Evolutionary conservation across 495 filamentous ascomycete species (phyloP), one percentile per base, ranked within the genome.

Genomic region (Chaetomium cochliodes): DNA sequence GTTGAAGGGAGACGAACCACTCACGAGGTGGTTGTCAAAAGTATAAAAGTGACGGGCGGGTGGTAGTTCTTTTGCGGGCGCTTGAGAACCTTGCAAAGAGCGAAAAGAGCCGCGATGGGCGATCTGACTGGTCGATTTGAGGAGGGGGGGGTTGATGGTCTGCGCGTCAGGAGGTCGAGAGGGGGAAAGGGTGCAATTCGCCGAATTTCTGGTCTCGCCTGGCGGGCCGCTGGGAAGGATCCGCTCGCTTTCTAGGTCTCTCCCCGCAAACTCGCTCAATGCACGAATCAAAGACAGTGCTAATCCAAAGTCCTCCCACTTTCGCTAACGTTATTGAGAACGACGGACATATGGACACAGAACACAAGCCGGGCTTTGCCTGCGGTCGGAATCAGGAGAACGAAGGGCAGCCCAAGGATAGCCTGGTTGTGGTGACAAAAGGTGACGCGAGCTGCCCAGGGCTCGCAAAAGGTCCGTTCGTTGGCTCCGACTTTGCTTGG

Each of bases 101-200:
- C 52, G 61, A 68, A 61, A 49, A 67, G 56, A 60, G 53, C 52
- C 63, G 71, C 71, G 66, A 70, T 70, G 62, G 65, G 60, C 53
- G 67, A 72, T 67, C 51, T 74, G 66, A 74, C 69, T 75, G 71
- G 74, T 67, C 30, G 69, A 3, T 44, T 44, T 15, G 41, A 4
- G 13, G 41, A 16, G 13, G 46, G 39, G 26, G 62, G 46, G 49
- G 46, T 18, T 30, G 54, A 63, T 65, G 63, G 72, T 72, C 64
- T 72, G 71, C 71, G 67, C 68, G 73, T 71, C 67, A 64, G 66
- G 66, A 67, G 65, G 65, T 51, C 62, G 57, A 61, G 60, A 58
- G 62, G 54, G 62, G 56, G 64, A 26, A 51, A 26, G 42, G 65
- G 63, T 69, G 60, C 69, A 74, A 76, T 76, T 74, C 72, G 72